Percentiles rank a stretch among this genome's conserved stretches.
These are phyloP conservation scores for Bolboschoenus planiculmis DNA, from an alignment of 176 grass and related monocot species.

Conservation along the genomic window DNA sequence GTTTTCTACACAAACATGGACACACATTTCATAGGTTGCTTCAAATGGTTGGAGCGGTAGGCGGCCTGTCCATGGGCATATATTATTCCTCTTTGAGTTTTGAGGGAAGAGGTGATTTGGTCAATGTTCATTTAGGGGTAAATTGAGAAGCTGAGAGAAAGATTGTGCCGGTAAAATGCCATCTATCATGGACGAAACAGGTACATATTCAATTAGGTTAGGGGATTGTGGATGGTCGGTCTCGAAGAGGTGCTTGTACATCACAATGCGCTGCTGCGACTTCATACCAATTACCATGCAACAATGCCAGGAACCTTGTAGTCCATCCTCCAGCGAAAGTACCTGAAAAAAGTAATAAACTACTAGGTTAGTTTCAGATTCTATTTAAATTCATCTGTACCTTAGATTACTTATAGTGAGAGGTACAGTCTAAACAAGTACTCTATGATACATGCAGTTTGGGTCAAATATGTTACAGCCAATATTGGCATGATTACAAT, in stretches of 20 bases:
- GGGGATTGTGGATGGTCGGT: background rate
- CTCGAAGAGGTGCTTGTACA: conserved; percentile 15
- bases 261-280: background rate
- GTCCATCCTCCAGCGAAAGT: conserved; percentile 11
- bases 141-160: background rate
- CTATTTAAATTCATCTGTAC: background rate
- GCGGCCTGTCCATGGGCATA: conserved; percentile 32
- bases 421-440: background rate
- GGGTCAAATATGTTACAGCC: background rate
- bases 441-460: background rate
- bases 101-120: background rate
- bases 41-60: conserved; percentile 23
- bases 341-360: conserved; percentile 24
- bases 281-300: conserved; percentile 14
- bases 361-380: conserved; percentile 1
- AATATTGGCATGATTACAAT: background rate
- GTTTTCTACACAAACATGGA: conserved; percentile 44
- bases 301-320: conserved; percentile 35
- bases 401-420: background rate
- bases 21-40: conserved; percentile 50
- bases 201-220: conserved; percentile 7
- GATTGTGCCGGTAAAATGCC: background rate
- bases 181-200: conserved; percentile 28
- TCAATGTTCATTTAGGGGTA: background rate
- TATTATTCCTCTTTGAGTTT: background rate